These are phyloP conservation scores for Salix viminalis DNA, from an alignment of 345 rosid species.

Conservation along the genomic window DNA sequence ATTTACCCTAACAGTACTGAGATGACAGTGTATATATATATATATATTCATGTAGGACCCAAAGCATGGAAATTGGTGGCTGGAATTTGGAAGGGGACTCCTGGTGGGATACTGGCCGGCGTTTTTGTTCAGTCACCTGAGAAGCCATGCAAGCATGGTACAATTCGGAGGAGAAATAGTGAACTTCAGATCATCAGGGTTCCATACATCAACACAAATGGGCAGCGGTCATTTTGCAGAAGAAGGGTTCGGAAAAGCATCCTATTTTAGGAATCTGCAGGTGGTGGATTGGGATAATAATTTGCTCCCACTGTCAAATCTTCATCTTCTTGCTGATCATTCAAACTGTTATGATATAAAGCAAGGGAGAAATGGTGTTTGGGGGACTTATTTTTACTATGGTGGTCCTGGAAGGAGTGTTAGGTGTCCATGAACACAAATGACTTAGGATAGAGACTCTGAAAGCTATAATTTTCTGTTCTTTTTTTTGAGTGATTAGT, in stretches of 20 bases:
- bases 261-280: constrained; percentile 30
- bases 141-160: constrained; percentile 33
- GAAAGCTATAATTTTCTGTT: background rate
- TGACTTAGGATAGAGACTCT: constrained; percentile 2
- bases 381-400: constrained; percentile 35
- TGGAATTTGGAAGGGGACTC: constrained; percentile 29
- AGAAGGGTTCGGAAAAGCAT: constrained; percentile 33
- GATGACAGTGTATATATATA: too few species aligned
- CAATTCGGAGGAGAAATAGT: constrained; percentile 36
- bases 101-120: constrained; percentile 35
- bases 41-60: constrained; percentile 22
- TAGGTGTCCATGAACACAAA: constrained; percentile 19
- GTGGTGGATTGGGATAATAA: constrained; percentile 36
- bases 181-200: constrained; percentile 25
- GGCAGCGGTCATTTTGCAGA: constrained; percentile 33
- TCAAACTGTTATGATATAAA: constrained; percentile 28
- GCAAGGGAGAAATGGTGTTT: constrained; percentile 22
- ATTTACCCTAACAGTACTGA: constrained; percentile 4
- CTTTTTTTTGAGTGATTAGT: background rate
- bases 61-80: constrained; percentile 38
- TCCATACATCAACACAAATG: constrained; percentile 32
- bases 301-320: constrained; percentile 26
- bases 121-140: constrained; percentile 28
- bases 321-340: constrained; percentile 29
- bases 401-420: constrained; percentile 38